phyloP scores from a whole-genome alignment of 2,329 filamentous ascomycete species.

The Fusarium solani-melongenae region DNA sequence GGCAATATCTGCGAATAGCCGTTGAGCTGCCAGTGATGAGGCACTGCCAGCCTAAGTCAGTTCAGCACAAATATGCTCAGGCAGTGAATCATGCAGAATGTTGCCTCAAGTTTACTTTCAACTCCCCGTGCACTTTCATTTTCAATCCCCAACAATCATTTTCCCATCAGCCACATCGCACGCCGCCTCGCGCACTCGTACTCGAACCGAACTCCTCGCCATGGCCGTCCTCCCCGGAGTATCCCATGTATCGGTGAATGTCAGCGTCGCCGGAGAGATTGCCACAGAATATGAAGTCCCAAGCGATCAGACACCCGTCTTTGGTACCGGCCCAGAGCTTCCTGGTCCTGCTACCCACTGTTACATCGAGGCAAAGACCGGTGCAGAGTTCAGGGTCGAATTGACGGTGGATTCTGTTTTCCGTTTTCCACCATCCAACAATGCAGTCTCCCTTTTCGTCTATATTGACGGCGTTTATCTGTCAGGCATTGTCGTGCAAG shows the following conservation, averaged over 20 bases:
- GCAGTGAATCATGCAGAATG: not conserved
- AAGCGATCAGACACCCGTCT: not conserved
- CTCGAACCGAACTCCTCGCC: not conserved
- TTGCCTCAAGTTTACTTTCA: not conserved
- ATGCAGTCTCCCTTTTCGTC: fast-evolving
- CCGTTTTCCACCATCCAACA: fast-evolving
- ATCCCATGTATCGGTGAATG: not conserved
- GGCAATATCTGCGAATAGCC: not conserved
- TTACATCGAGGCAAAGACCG: constrained; percentile 41
- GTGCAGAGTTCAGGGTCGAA: constrained; percentile 30
- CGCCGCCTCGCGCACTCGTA: not conserved
- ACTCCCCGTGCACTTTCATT: not conserved
- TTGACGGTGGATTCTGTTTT: not conserved
- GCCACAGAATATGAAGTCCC: constrained; percentile 35
- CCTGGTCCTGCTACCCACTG: not conserved
- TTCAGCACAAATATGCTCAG: not conserved
- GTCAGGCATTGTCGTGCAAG: no score
- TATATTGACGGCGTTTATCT: constrained; percentile 27
- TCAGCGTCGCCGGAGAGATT: constrained; percentile 11
- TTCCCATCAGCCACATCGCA: not conserved
- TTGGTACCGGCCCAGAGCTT: not conserved
- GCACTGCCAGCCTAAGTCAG: not conserved
- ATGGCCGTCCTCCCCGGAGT: not conserved
- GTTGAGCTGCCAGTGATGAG: not conserved
- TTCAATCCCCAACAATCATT: not conserved